phyloP scores from a whole-genome alignment of 352 stramenopile genomes.

The Elongisporangium prolatum region DNA sequence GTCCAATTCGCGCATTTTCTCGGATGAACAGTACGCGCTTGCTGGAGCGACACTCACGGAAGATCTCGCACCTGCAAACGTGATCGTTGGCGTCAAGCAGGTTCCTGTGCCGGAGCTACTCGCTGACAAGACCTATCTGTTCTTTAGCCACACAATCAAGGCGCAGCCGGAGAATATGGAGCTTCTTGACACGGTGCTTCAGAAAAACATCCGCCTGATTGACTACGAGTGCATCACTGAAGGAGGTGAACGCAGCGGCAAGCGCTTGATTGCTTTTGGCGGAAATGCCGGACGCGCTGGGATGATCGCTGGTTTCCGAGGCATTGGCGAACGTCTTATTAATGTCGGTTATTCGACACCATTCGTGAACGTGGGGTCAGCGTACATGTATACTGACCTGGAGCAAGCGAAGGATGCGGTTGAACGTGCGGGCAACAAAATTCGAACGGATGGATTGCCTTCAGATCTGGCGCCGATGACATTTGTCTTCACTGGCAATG shows the following conservation, averaged over 20 bases:
- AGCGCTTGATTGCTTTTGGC: slow-evolving; percentile 93
- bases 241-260: slow-evolving; percentile 61
- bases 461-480: slow-evolving; percentile 75
- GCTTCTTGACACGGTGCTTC: slow-evolving; percentile 89
- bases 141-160: slow-evolving; percentile 98
- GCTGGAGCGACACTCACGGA: slow-evolving; percentile 89
- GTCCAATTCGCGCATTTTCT: slow-evolving; percentile 90
- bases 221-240: slow-evolving; percentile 97
- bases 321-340: slow-evolving; percentile 91
- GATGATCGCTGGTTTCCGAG: slow-evolving; percentile 93
- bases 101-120: slow-evolving; percentile 80
- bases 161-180: slow-evolving; percentile 95
- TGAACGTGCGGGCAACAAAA: slow-evolving; percentile 71
- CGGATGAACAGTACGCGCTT: slow-evolving; percentile 88
- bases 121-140: slow-evolving; percentile 93
- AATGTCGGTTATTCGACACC: slow-evolving; percentile 91
- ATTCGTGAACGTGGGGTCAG: slow-evolving; percentile 91
- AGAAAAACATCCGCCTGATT: slow-evolving; percentile 91
- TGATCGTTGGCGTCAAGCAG: slow-evolving; percentile 96
- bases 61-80: slow-evolving; percentile 79
- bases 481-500: slow-evolving; percentile 93
- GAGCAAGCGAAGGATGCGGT: slow-evolving; percentile 86
- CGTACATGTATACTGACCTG: slow-evolving; percentile 94
- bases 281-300: slow-evolving; percentile 92
- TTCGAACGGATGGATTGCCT: slow-evolving; percentile 78